Evolutionary conservation across 495 filamentous ascomycete genomes (phyloP).

Genomic region (Hypoxylon fuscum): DNA sequence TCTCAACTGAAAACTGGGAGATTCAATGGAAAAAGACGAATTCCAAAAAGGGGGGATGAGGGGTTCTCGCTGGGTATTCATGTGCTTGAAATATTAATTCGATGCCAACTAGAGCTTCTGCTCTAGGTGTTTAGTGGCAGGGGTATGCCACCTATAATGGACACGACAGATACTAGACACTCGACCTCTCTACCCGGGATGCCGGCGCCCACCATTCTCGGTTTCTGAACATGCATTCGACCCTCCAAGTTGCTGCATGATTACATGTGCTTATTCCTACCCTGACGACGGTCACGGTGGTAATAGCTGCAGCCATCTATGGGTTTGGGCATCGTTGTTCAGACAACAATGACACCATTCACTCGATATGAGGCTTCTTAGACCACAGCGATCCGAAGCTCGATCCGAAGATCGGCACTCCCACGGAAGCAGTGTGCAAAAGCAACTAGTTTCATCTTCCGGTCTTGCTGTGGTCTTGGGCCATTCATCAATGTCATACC

Average conservation of each 20-base stretch:
- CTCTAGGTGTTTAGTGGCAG: slow-evolving; percentile 29
- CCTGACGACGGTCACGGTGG: slow-evolving; percentile 7
- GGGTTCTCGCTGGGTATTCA: slow-evolving; percentile 25
- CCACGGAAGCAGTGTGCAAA: slow-evolving; percentile 13
- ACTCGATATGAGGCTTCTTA: slow-evolving; percentile 21
- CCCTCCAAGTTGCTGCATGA: slow-evolving; percentile 32
- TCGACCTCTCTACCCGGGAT: slow-evolving; percentile 16
- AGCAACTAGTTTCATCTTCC: slow-evolving; percentile 22
- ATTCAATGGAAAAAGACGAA: slow-evolving; percentile 17
- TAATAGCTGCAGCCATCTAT: slow-evolving; percentile 22
- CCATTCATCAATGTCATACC: slow-evolving; percentile 17
- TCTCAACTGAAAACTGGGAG: slow-evolving; percentile 17
- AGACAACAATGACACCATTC: slow-evolving; percentile 27
- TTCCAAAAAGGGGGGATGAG: slow-evolving; percentile 19
- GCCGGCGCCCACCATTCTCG: slow-evolving; percentile 20
- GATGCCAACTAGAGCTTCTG: slow-evolving; percentile 17
- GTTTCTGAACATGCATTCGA: slow-evolving; percentile 28
- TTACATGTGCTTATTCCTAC: slow-evolving; percentile 11
- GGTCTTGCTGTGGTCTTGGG: slow-evolving; percentile 15
- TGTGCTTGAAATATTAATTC: slow-evolving; percentile 32
- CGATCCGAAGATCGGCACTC: slow-evolving; percentile 37
- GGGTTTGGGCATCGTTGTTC: slow-evolving; percentile 22
- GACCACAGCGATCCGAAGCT: slow-evolving; percentile 25
- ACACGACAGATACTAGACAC: slow-evolving; percentile 18
- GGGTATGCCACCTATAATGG: slow-evolving; percentile 30